phyloP scores from a whole-genome alignment of 1,139 yeast genomes.

The Keqinozyma sinolaborantium region DNA sequence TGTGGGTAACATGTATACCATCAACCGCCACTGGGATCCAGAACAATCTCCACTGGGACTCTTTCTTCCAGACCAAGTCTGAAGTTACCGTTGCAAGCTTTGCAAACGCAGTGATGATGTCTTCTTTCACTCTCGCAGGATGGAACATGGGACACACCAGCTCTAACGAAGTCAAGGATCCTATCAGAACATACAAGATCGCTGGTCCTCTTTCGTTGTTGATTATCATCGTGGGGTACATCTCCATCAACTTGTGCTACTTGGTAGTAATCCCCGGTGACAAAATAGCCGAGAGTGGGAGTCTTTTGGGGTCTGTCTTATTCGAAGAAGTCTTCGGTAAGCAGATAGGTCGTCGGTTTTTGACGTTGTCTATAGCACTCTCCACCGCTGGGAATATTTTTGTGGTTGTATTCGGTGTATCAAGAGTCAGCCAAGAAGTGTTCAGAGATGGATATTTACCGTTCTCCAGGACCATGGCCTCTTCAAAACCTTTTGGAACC shows the following conservation, averaged over 20 bases:
- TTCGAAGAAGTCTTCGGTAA: slow-evolving; percentile 56
- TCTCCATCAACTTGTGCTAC: slow-evolving; percentile 54
- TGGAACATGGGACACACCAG: slow-evolving; percentile 66
- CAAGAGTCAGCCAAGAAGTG: slow-evolving; percentile 62
- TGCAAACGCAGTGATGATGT: slow-evolving; percentile 55
- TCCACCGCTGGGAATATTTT: slow-evolving; percentile 63
- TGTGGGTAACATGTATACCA: slow-evolving; percentile 48
- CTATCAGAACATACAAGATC: slow-evolving; percentile 51
- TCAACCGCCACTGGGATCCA: slow-evolving; percentile 36
- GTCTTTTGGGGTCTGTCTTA: slow-evolving; percentile 54
- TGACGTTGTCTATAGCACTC: slow-evolving; percentile 54
- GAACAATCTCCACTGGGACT: slow-evolving; percentile 31
- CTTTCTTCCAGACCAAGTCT: slow-evolving; percentile 24
- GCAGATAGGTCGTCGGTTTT: slow-evolving; percentile 47
- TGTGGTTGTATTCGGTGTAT: slow-evolving; percentile 57
- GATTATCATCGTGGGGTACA: slow-evolving; percentile 48
- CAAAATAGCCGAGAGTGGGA: slow-evolving; percentile 52
- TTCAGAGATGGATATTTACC: slow-evolving; percentile 64
- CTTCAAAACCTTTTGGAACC: slow-evolving; percentile 55
- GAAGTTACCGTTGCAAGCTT: slow-evolving; percentile 41
- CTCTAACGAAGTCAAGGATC: slow-evolving; percentile 58
- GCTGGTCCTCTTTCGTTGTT: slow-evolving; percentile 58
- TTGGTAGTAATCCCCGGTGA: slow-evolving; percentile 51
- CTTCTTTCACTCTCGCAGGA: slow-evolving; percentile 59
- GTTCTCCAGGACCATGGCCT: slow-evolving; percentile 47